These are phyloP conservation scores for Coffea humblotiana DNA, from an alignment of 305 asterid genomes.

Conservation along the genomic window DNA sequence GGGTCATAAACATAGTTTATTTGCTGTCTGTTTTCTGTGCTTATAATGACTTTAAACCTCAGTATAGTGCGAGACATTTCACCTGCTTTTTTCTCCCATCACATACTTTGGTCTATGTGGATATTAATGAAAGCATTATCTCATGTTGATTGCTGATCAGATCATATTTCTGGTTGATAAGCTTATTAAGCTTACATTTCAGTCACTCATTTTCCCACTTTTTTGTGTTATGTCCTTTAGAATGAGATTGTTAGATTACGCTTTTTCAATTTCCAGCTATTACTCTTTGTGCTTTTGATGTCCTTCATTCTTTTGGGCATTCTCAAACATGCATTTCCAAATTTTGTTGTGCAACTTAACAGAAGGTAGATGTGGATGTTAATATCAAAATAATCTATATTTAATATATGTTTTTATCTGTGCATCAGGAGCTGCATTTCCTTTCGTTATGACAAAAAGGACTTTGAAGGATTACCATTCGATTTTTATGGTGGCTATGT, in stretches of 20 bases:
- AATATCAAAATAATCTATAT: neutral
- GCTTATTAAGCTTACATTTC: neutral
- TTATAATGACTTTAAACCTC: neutral
- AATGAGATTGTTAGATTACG: neutral
- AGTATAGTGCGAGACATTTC: neutral
- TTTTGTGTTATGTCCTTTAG: neutral
- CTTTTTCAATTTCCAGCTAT: neutral
- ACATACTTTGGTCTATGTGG: neutral
- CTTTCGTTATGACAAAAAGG: constrained; percentile 65
- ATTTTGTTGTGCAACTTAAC: neutral
- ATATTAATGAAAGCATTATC: neutral
- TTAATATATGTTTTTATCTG: constrained; percentile 6
- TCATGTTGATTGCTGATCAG: neutral
- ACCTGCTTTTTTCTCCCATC: neutral
- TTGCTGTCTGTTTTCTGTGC: neutral
- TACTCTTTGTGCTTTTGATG: neutral
- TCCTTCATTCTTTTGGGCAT: neutral
- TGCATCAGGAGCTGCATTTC: constrained; percentile 79
- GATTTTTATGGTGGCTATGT: constrained; percentile 91
- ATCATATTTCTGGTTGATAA: neutral
- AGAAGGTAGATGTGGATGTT: neutral
- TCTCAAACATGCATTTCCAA: neutral
- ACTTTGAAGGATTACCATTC: constrained; percentile 86
- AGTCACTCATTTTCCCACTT: neutral
- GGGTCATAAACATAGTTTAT: neutral